phyloP scores from a whole-genome alignment of 495 filamentous ascomycete species.

The Acidiella bohemica region DNA sequence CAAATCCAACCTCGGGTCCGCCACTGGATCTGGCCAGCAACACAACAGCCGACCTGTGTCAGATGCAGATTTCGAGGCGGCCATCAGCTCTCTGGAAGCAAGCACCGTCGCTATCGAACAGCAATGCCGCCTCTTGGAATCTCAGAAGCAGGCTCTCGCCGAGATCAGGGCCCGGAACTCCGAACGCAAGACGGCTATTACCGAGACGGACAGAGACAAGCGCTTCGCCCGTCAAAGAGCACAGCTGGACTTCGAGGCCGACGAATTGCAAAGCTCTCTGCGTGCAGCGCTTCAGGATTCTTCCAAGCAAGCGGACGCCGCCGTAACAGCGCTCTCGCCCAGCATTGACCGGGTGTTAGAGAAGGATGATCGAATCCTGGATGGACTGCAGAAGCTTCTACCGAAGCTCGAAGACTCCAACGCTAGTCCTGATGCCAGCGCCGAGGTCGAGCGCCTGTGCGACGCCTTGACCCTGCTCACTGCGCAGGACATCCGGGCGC shows the following conservation, averaged over 20 bases:
- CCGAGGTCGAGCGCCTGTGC: slow-evolving; percentile 25
- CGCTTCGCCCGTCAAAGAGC: slow-evolving; percentile 23
- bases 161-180: slow-evolving; percentile 20
- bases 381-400: slow-evolving; percentile 24
- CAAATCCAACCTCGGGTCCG: not conserved
- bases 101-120: slow-evolving; percentile 27
- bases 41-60: slow-evolving; percentile 15
- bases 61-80: slow-evolving; percentile 24
- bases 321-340: slow-evolving; percentile 10
- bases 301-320: slow-evolving; percentile 14
- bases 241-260: slow-evolving; percentile 22
- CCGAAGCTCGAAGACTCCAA: slow-evolving; percentile 14
- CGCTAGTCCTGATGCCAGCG: slow-evolving; percentile 1
- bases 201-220: slow-evolving; percentile 6
- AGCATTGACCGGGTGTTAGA: slow-evolving; percentile 20
- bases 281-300: slow-evolving; percentile 15
- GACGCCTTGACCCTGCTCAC: slow-evolving; percentile 21
- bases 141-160: slow-evolving; percentile 25
- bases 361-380: slow-evolving; percentile 27
- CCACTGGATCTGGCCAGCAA: slow-evolving; percentile 9
- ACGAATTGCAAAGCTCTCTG: slow-evolving; percentile 22
- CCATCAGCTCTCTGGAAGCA: slow-evolving; percentile 24
- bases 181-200: not conserved
- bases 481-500: slow-evolving; percentile 20
- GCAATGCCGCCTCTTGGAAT: slow-evolving; percentile 25